Evolutionary conservation across 2,329 filamentous ascomycete genomes (phyloP).

Genomic region (Akanthomyces lecanii): DNA sequence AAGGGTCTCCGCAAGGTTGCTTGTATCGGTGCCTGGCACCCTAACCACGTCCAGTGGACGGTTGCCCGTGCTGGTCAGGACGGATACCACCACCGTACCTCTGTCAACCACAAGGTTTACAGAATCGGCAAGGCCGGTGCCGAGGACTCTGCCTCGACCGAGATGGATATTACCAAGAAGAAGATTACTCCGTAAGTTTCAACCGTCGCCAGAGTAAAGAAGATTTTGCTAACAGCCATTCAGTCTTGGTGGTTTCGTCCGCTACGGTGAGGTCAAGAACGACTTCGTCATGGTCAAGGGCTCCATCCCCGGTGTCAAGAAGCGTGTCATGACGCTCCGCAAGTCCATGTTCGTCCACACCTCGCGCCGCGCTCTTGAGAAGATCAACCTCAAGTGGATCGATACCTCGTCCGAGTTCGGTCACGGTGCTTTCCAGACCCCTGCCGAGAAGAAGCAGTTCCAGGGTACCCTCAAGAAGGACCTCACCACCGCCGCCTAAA

Average conservation of each 20-base stretch:
- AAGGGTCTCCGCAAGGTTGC: conserved; percentile 99
- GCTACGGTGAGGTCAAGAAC: conserved; percentile 99
- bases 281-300: conserved; percentile 98
- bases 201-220: background rate
- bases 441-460: conserved; percentile 96
- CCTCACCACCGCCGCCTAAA: conserved; percentile 49
- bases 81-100: conserved; percentile 99
- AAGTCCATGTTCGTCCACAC: conserved; percentile 89
- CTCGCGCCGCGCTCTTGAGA: conserved; percentile 91
- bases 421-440: conserved; percentile 99
- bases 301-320: conserved; percentile 96
- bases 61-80: conserved; percentile 99
- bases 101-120: conserved; percentile 99
- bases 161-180: conserved; percentile 98
- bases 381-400: conserved; percentile 99
- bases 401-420: conserved; percentile 99
- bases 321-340: conserved; percentile 97
- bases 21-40: conserved; percentile 99
- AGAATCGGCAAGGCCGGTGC: conserved; percentile 90
- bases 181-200: conserved; percentile 93
- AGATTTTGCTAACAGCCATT: conserved; percentile 3
- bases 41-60: conserved; percentile 99
- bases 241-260: conserved; percentile 98
- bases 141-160: conserved; percentile 89
- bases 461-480: conserved; percentile 99